phyloP scores from a whole-genome alignment of 768 basidiomycete species.

The Pulveroboletus frians region DNA sequence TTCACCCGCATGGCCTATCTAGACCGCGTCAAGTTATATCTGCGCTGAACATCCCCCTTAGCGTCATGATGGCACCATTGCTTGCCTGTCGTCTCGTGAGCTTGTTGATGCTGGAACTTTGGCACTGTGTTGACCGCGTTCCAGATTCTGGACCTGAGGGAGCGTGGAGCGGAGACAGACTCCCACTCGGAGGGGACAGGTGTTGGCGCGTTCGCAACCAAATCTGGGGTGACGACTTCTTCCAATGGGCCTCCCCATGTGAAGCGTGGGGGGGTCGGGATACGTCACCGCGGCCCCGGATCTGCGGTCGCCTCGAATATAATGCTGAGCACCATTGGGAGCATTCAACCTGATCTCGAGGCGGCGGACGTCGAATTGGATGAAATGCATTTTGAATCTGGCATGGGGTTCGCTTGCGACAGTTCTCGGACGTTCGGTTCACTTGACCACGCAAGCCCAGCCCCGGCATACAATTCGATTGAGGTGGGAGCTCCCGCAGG shows the following conservation, averaged over 20 bases:
- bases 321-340: constrained; percentile 60
- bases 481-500: constrained; percentile 33
- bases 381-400: constrained; percentile 45
- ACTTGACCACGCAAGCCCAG: constrained; percentile 38
- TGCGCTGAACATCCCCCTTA: constrained; percentile 78
- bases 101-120: background rate
- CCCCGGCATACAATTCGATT: constrained; percentile 43
- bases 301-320: constrained; percentile 59
- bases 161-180: constrained; percentile 76
- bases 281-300: constrained; percentile 46
- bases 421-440: constrained; percentile 31
- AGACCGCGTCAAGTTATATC: constrained; percentile 81
- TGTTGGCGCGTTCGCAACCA: constrained; percentile 61
- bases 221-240: constrained; percentile 39
- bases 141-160: constrained; percentile 76
- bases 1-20: constrained; percentile 9
- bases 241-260: constrained; percentile 20
- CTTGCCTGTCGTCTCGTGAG: constrained; percentile 73
- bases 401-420: constrained; percentile 49
- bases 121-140: constrained; percentile 5
- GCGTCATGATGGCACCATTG: constrained; percentile 77
- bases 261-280: constrained; percentile 35
- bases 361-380: constrained; percentile 55
- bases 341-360: constrained; percentile 49
- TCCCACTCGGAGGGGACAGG: constrained; percentile 70